Evolutionary conservation across 257 asterid species (phyloP), one percentile per base, ranked within the genome.

Genomic region (Solanum appendiculatum): DNA sequence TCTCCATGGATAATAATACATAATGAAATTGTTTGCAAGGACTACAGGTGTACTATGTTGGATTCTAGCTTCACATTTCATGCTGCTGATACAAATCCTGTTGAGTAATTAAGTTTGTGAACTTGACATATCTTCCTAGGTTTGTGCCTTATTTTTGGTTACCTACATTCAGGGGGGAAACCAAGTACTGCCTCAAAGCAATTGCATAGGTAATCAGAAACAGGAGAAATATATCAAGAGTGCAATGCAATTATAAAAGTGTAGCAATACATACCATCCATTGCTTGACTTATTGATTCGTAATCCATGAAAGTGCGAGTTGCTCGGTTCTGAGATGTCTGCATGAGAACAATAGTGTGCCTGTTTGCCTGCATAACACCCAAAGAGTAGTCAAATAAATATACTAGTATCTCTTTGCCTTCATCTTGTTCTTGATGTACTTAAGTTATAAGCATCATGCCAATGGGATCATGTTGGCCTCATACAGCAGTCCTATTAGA

Each of bases 301-400:
- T 93, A 96, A 88, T 96, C 99, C 98, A 95, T 96, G 91, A 96
- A 96, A 44, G 98, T 96, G 48, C 99, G 99, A 86, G 97, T 91
- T 86, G 96, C 95, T 92, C 98, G 90, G 92, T 89, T 75, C 60
- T 87, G 98, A 73, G 98, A 95, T 80, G 98, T 84, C 91, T 96
- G 99, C 96, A 95, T 95, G 81, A 96, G 98, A 91, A 96, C 88
- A 88, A 96, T 95, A 14, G 98, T 96, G 89, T 96, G 98, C 95
- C 92, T 93, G 86, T 93, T 93, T 37, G 98, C 93, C 99, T 96
- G 95, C 94, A 95, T 31, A 88, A 6, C 39, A 72, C 44, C 84
- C 83, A 72, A 86, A 86, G 72, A 85, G 84, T 48, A 27, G 85
- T 80, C 29, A 80, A 80, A 80, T 18, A 80, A 80, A 48, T 2